Evolutionary conservation across 2,329 filamentous ascomycete genomes (phyloP).

Genomic region (Chaetomium sp.): DNA sequence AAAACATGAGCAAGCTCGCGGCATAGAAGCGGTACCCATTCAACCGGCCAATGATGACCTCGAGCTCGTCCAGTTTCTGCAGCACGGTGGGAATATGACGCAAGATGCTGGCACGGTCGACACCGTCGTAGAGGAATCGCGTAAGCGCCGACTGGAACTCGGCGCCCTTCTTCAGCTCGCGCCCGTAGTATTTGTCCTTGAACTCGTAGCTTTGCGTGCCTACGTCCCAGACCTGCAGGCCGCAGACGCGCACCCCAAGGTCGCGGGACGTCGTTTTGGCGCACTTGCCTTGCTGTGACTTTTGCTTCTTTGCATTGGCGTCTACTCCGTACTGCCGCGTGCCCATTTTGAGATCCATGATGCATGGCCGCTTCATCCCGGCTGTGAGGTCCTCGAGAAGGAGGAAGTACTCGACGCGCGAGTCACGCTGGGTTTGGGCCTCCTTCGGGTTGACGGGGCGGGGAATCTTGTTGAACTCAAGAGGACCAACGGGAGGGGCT

Average conservation of each 20-base stretch:
- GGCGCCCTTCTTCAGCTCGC: constrained; percentile 74
- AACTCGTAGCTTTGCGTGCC: constrained; percentile 82
- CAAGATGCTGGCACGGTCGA: constrained; percentile 70
- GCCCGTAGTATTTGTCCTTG: constrained; percentile 95
- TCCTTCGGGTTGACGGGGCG: constrained; percentile 71
- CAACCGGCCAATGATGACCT: constrained; percentile 72
- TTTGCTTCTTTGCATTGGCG: constrained; percentile 83
- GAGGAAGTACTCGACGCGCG: constrained; percentile 84
- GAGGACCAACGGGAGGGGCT: constrained; percentile 27
- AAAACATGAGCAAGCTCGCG: constrained; percentile 89
- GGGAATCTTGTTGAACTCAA: constrained; percentile 40
- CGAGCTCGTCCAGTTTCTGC: constrained; percentile 74
- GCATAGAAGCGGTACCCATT: constrained; percentile 92
- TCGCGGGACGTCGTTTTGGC: constrained; percentile 84
- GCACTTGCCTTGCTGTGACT: constrained; percentile 89
- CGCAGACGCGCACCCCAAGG: constrained; percentile 88
- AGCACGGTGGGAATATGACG: constrained; percentile 84
- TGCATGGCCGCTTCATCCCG: constrained; percentile 93
- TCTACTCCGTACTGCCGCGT: constrained; percentile 95
- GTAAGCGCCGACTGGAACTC: constrained; percentile 87
- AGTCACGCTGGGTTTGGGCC: constrained; percentile 56
- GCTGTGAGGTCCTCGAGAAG: constrained; percentile 91
- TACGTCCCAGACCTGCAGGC: constrained; percentile 92
- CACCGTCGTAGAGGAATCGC: constrained; percentile 84
- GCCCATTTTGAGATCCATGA: constrained; percentile 98